A percentile compares a stretch with the other conserved stretches of the same genome.
Conservation (phyloP, 2,329 filamentous ascomycete species). For the Claviceps pusilla region DNA sequence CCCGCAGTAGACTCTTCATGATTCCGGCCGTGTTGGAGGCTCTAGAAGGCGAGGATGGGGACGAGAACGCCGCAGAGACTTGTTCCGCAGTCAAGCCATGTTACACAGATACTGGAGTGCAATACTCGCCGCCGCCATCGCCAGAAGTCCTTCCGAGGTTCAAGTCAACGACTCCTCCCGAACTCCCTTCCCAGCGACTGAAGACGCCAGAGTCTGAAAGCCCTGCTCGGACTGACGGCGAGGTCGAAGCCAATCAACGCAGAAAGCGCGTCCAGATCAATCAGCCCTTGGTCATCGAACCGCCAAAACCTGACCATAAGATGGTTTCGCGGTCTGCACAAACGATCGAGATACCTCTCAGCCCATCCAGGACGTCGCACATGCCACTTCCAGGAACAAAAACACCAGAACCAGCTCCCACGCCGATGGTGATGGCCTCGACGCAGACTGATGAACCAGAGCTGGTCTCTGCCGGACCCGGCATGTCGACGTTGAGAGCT, state of each 20-base stretch:
- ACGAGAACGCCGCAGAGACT: conserved; percentile 27
- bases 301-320: conserved; percentile 20
- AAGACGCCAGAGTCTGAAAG: conserved; percentile 28
- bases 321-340: conserved; percentile 42
- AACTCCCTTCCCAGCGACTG: conserved; percentile 20
- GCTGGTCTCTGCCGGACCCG: conserved; percentile 8
- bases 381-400: conserved; percentile 28
- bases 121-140: conserved; percentile 72
- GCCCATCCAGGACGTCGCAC: conserved; percentile 50
- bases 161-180: conserved; percentile 25
- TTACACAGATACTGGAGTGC: conserved; percentile 64
- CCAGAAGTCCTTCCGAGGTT: conserved; percentile 34
- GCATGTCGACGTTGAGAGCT: conserved; percentile 9
- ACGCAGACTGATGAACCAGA: conserved; percentile 42
- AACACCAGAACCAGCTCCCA: conserved; percentile 22
- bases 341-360: conserved; percentile 27
- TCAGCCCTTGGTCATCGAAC: conserved; percentile 35
- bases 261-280: conserved; percentile 49
- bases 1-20: conserved; percentile 35
- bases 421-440: conserved; percentile 35
- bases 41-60: conserved; percentile 40
- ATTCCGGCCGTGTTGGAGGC: conserved; percentile 41
- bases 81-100: conserved; percentile 23
- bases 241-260: conserved; percentile 60
- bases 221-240: conserved; percentile 30